A percentile compares a stretch with the other conserved stretches of the same genome.
Conservation (phyloP, 345 rosid genomes). For the Microcos paniculata region DNA sequence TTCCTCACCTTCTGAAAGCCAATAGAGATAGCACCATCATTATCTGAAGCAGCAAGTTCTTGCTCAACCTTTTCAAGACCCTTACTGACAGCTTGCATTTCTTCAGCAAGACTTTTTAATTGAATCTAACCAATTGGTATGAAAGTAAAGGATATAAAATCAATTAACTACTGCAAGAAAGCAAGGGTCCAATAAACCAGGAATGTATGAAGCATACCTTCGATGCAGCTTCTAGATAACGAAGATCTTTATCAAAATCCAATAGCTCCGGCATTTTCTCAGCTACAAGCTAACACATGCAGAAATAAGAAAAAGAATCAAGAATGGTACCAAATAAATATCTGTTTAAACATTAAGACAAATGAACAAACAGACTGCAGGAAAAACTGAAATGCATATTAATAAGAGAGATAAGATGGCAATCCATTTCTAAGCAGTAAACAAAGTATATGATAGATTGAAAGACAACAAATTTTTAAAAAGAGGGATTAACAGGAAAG, state of each 20-base stretch:
- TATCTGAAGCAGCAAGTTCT: constrained; percentile 82
- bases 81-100: constrained; percentile 97
- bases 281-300: constrained; percentile 57
- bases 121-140: constrained; percentile 58
- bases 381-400: not conserved
- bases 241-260: constrained; percentile 86
- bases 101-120: constrained; percentile 93
- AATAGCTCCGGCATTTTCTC: constrained; percentile 94
- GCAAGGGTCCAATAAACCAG: constrained; percentile 7
- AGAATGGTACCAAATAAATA: not conserved
- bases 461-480: not conserved
- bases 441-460: not conserved
- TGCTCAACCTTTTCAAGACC: constrained; percentile 95
- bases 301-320: constrained; percentile 16
- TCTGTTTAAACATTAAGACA: not conserved
- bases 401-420: not conserved
- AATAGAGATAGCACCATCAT: constrained; percentile 76
- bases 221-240: constrained; percentile 91
- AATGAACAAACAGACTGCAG: not conserved
- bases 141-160: constrained; percentile 8
- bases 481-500: too few relatives aligned
- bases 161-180: constrained; percentile 15
- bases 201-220: constrained; percentile 50
- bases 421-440: not conserved
- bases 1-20: constrained; percentile 85